Conservation (phyloP, 306 rosid species). For the Dalbergia cultrata region DNA sequence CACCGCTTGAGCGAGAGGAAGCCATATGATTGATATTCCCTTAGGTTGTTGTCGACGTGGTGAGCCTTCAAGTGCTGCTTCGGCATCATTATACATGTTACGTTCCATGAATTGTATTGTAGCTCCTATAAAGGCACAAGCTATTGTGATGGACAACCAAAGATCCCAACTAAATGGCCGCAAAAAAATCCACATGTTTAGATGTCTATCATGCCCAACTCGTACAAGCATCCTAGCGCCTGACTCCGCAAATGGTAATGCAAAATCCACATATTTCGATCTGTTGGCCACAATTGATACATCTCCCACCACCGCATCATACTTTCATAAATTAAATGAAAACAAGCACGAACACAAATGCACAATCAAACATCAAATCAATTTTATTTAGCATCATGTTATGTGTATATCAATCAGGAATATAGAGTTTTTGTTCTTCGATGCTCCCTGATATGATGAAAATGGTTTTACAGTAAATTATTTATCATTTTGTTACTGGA, state of each 20-base stretch:
- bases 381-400: too few relatives aligned
- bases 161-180: constrained; percentile 40
- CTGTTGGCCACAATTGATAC: constrained; percentile 28
- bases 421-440: too few relatives aligned
- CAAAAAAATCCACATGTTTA: constrained; percentile 40
- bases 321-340: constrained; percentile 2
- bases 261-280: constrained; percentile 23
- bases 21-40: not conserved
- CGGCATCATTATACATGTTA: not conserved
- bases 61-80: not conserved
- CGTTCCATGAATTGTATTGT: constrained; percentile 33
- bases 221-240: constrained; percentile 19
- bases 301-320: constrained; percentile 33
- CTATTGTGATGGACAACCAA: not conserved
- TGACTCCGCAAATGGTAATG: constrained; percentile 22
- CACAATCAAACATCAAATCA: too few relatives aligned
- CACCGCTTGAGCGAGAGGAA: constrained; percentile 25
- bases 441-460: too few relatives aligned
- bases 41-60: not conserved
- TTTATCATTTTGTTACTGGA: too few relatives aligned
- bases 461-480: too few relatives aligned
- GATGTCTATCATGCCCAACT: not conserved
- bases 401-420: too few relatives aligned
- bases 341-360: too few relatives aligned
- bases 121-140: not conserved